Conservation (phyloP, 2,329 filamentous ascomycete genomes). For the Fusarium acutatum region DNA sequence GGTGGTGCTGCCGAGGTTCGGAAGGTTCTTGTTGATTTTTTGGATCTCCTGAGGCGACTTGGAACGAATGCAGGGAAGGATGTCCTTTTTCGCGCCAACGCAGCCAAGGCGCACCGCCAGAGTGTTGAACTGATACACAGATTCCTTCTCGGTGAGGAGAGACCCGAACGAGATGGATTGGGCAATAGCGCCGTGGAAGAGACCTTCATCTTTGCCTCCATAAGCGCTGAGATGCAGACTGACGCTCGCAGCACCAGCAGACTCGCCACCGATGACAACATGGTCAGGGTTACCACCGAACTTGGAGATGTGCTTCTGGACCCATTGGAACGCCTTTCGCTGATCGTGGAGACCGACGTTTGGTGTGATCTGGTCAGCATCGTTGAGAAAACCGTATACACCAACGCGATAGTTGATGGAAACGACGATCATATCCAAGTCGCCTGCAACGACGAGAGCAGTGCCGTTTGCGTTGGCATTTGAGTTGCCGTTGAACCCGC, state of each 20-base stretch:
- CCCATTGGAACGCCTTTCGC: constrained; percentile 74
- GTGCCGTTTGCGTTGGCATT: constrained; percentile 66
- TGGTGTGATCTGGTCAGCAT: constrained; percentile 62
- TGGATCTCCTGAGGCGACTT: constrained; percentile 54
- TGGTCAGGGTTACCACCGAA: constrained; percentile 76
- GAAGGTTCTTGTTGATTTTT: constrained; percentile 51
- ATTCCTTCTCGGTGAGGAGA: constrained; percentile 55
- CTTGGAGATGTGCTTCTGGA: constrained; percentile 69
- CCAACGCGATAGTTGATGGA: constrained; percentile 82
- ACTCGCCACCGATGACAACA: constrained; percentile 74
- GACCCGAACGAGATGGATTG: constrained; percentile 62
- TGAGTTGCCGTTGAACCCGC: constrained; percentile 64
- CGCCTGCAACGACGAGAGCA: constrained; percentile 65
- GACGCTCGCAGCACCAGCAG: constrained; percentile 73
- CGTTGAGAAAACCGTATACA: constrained; percentile 74
- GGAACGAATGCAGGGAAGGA: constrained; percentile 56
- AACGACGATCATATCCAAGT: constrained; percentile 71
- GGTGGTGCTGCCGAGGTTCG: constrained; percentile 38
- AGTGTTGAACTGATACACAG: constrained; percentile 62
- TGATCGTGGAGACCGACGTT: constrained; percentile 79
- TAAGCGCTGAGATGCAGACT: constrained; percentile 68
- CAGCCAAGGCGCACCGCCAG: constrained; percentile 56
- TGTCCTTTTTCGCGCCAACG: constrained; percentile 42
- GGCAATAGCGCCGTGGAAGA: constrained; percentile 62
- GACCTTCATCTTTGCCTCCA: constrained; percentile 55